These are phyloP conservation scores for Camellia granthamiana DNA, from an alignment of 148 eudicot genomes.

Conservation along the genomic window DNA sequence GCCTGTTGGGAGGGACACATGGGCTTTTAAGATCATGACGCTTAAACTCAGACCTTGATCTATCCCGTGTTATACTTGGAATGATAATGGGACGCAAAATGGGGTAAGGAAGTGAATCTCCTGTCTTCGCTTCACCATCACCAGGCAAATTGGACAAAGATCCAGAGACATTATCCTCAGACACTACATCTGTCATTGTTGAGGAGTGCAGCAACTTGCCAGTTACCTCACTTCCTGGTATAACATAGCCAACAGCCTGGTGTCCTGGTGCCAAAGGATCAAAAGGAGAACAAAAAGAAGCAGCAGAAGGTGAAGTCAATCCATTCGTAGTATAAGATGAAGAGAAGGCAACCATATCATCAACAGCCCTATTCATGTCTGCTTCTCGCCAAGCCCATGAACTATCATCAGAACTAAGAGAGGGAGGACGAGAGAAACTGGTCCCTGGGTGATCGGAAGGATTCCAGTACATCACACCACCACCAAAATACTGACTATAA, in stretches of 20 bases:
- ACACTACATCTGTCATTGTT: constrained; percentile 51
- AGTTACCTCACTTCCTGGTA: constrained; percentile 68
- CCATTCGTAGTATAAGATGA: constrained; percentile 93
- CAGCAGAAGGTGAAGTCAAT: constrained; percentile 83
- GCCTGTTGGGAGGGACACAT: constrained; percentile 83
- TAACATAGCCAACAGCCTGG: constrained; percentile 76
- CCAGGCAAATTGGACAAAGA: constrained; percentile 44
- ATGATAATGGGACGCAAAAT: constrained; percentile 85
- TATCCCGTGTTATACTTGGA: constrained; percentile 75
- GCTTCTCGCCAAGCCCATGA: constrained; percentile 98
- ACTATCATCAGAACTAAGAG: constrained; percentile 97
- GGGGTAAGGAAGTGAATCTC: constrained; percentile 84
- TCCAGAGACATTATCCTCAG: constrained; percentile 65
- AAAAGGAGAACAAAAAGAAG: constrained; percentile 90
- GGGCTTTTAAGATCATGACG: constrained; percentile 87
- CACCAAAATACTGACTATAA: constrained; percentile 91
- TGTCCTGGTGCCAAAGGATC: constrained; percentile 71
- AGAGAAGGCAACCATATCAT: constrained; percentile 98
- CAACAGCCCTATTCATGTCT: constrained; percentile 88
- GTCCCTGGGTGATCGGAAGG: constrained; percentile 87
- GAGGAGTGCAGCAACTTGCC: constrained; percentile 66
- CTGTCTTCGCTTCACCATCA: constrained; percentile 73
- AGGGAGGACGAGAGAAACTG: constrained; percentile 91
- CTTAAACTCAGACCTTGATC: constrained; percentile 92
- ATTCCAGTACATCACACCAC: constrained; percentile 96